Base-by-base conservation (phyloP, 768 basidiomycete genomes). In the Russula sp. region DNA sequence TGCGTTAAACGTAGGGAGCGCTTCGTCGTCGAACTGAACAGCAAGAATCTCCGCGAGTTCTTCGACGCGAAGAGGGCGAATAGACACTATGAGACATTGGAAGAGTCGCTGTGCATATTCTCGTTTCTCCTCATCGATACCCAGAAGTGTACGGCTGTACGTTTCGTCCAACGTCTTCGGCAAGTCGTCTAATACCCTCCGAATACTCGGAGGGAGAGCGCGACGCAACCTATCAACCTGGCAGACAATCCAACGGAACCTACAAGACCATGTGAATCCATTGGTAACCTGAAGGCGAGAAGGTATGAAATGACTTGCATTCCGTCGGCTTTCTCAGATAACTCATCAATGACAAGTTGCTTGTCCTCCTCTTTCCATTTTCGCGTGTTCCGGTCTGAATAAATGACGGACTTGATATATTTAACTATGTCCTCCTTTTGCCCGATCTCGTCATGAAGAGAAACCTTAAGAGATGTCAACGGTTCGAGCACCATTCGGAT, bases 31-130 rank as follows among this genome's bases (percentile, higher is more conserved):
- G 13, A 64, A 64, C 9, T 42, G 49, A 26, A 60, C 7, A 3
- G 63, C 63, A 24, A 64, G 44, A 22, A 64, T 14, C 26, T 64
- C 63, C 0, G 63, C 58, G 2, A 64, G 51, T n/a, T 64, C 63
- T 2, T 50, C n/a, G 40, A 55, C 57, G 7, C 28, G 38, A 51
- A 61, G 60, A 9, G 60, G 60, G 7, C 60, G 14, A 54, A 54
- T 18, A 7, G 60, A 61, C 9, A 54, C 52, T 4, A 42, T 11
- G 5, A 61, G 42, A 34, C 62, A 63, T 30, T 30, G 62, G 36
- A 63, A 40, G 11, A 63, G 53, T 16, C 55, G 48, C 8, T 32
- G 55, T 2, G 62, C 55, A 28, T 38, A 49, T n/a, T 63, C 24
- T 14, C 26, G 24, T 8, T 40, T 57, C 48, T 18, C 54, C 28